Evolutionary conservation across 805 yeast genomes (phyloP), one percentile per base, ranked within the genome.

Genomic region (Kurtzmaniella fragi): DNA sequence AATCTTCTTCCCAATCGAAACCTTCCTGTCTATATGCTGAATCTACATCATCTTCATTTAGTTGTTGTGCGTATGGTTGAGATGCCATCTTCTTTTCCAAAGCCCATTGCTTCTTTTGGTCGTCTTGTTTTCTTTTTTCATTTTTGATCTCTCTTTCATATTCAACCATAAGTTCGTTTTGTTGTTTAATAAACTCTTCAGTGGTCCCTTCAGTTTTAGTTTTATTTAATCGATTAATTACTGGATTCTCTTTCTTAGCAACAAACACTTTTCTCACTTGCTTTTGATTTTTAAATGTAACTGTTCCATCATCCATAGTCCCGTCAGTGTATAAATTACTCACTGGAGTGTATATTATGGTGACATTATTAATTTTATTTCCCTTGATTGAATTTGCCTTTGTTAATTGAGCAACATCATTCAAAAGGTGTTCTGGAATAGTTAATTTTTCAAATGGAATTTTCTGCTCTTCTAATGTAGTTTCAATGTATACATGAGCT

Each of bases 361-460:
- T 77, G 42, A 84, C 67, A 48, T 80, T 80, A 51, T 78, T 77
- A 47, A 75, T 57, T 52, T 85, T 85, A 59, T 80, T 83, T 11
- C 86, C 93, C 52, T 80, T 78, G 28, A 84, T 84, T 4, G 90
- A 82, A 54, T 82, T 81, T 9, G 86, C 83, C 55, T 85, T 83
- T 23, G 91, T 81, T 40, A 86, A 62, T 49, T 85, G 95, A 1
- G 82, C 81, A 34, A 63, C 46, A 43, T 69, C 72, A n/a, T 54
- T 59, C 9, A 84, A 53, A 0, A 82, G 62, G 2, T 60, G 70
- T 12, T 66, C 64, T 1, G 83, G 53, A 4, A 68, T 44, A 17
- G 42, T 38, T 34, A 67, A 51, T 9, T 53, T 51, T 15, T 64
- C 83, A 13, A 84, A 73, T 17, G 62, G 62, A 4, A 68, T 74